Evolutionary conservation across 2,329 filamentous ascomycete species (phyloP), one percentile per base, ranked within the genome.

Genomic region (Pseudocercospora macadamiae): DNA sequence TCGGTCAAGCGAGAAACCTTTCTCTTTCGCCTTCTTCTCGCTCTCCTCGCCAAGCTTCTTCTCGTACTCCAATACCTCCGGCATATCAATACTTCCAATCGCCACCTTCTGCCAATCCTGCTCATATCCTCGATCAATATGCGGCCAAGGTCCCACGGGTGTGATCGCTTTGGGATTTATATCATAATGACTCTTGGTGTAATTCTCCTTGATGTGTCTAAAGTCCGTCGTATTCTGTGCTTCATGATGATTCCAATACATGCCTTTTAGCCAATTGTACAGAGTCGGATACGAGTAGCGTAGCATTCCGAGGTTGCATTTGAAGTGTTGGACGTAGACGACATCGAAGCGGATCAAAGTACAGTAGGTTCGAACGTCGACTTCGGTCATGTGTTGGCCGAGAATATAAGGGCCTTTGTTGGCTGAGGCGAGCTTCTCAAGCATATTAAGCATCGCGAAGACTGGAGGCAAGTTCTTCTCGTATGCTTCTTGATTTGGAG

Each of bases 141-240:
- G 72, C 1, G 85, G 85, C 65, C 77, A 86, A 0, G 85, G 86
- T 0, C 85, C 85, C 62, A 85, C 68, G 0, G 85, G 85, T n/a
- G 84, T 87, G 63, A 88, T 87, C 1, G 78, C 80, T 39, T 79
- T 77, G 1, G 85, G 85, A 64, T 88, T 88, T 59, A 88, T 82
- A 60, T 82, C 80, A 3, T 64, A 65, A 66, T 87, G 84, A 56
- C 80, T 83, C 73, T 87, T 88, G 10, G 84, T 83, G 61, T 84
- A 83, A 62, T 86, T 88, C 70, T 89, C 86, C 73, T 89, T 89
- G 69, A 89, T 89, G 66, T 89, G 86, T 61, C 74, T 80, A 63
- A 89, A 89, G 61, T 89, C 77, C 0, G 86, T 89, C 14, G 82
- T 85, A 64, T 84, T 82, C 57, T 71, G 78, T 61, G 85, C 85